A percentile compares a stretch with the other conserved stretches of the same genome.
Conservation (phyloP, 495 filamentous ascomycete species). For the Aspergillus conjunctus region DNA sequence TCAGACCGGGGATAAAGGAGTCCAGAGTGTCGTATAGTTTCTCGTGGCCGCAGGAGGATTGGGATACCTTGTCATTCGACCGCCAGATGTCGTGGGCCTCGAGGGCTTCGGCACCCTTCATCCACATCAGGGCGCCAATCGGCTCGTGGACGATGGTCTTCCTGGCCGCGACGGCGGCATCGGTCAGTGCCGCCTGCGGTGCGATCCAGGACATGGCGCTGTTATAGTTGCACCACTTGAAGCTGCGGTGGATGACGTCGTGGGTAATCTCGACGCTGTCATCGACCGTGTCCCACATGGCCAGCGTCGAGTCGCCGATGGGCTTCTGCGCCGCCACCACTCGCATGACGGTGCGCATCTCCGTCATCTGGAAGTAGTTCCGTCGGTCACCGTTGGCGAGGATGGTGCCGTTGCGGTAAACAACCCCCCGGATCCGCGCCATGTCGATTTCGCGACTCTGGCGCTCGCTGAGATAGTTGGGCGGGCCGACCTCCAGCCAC, state of each 20-base stretch:
- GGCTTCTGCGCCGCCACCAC: constrained; percentile 25
- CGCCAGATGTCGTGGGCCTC: constrained; percentile 20
- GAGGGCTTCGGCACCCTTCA: constrained; percentile 19
- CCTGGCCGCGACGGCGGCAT: constrained; percentile 4
- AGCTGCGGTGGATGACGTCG: constrained; percentile 20
- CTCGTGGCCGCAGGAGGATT: constrained; percentile 9
- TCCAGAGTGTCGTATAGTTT: constrained; percentile 15
- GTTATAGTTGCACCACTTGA: constrained; percentile 27
- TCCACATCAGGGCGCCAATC: constrained; percentile 23
- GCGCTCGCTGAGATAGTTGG: constrained; percentile 14
- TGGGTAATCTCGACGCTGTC: constrained; percentile 17
- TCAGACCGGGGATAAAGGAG: constrained; percentile 17
- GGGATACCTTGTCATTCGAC: constrained; percentile 5
- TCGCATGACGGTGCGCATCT: constrained; percentile 23
- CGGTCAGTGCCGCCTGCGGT: constrained; percentile 12
- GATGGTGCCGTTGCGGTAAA: constrained; percentile 26
- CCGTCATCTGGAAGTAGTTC: constrained; percentile 25
- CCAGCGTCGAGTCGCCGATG: constrained; percentile 19
- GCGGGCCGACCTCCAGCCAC: constrained; percentile 21
- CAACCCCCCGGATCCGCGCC: constrained; percentile 20
- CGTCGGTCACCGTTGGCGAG: constrained; percentile 20
- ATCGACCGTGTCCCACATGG: constrained; percentile 23
- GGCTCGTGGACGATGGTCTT: constrained; percentile 20
- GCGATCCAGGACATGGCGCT: constrained; percentile 24
- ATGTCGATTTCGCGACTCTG: constrained; percentile 22